A percentile compares a stretch with the other conserved stretches of the same genome.
These are phyloP conservation scores for Truncatella angustata DNA, from an alignment of 2,329 filamentous ascomycete species.

Conservation along the genomic window DNA sequence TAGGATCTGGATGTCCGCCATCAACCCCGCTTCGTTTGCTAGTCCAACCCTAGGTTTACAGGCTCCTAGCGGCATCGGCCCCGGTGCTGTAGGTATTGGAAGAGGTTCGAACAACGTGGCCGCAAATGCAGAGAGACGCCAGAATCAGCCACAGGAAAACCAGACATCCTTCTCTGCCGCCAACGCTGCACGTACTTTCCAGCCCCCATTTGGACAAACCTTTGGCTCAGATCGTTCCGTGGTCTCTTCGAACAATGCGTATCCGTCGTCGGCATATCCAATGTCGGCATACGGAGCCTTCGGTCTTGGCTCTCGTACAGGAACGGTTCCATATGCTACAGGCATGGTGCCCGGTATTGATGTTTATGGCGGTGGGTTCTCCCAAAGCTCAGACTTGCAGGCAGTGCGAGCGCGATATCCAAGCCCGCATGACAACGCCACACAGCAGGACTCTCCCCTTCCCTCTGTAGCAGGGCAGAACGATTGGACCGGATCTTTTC, in stretches of 20 bases:
- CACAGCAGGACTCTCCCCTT: slow-evolving; percentile 30
- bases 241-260: slow-evolving; percentile 35
- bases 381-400: slow-evolving; percentile 41
- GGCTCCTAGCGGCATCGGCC: slow-evolving; percentile 65
- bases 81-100: slow-evolving; percentile 61
- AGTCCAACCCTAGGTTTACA: slow-evolving; percentile 72
- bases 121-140: slow-evolving; percentile 47
- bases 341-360: slow-evolving; percentile 40
- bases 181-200: slow-evolving; percentile 37
- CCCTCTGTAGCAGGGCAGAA: slow-evolving; percentile 40
- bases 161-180: slow-evolving; percentile 36
- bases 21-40: slow-evolving; percentile 94
- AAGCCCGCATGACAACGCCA: slow-evolving; percentile 29
- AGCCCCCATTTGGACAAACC: slow-evolving; percentile 38
- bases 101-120: slow-evolving; percentile 41
- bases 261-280: slow-evolving; percentile 37
- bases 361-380: slow-evolving; percentile 38
- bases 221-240: slow-evolving; percentile 42
- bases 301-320: slow-evolving; percentile 35
- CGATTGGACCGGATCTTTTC: slow-evolving; percentile 65
- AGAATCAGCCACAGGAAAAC: slow-evolving; percentile 40
- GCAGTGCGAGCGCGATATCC: slow-evolving; percentile 38
- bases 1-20: slow-evolving; percentile 98
- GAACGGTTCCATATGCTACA: slow-evolving; percentile 36
- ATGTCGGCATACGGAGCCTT: slow-evolving; percentile 45